A percentile compares a stretch with the other conserved stretches of the same genome.
Conservation (phyloP, 192 early-diverging fungal genomes). For the Entrophospora sp. region DNA sequence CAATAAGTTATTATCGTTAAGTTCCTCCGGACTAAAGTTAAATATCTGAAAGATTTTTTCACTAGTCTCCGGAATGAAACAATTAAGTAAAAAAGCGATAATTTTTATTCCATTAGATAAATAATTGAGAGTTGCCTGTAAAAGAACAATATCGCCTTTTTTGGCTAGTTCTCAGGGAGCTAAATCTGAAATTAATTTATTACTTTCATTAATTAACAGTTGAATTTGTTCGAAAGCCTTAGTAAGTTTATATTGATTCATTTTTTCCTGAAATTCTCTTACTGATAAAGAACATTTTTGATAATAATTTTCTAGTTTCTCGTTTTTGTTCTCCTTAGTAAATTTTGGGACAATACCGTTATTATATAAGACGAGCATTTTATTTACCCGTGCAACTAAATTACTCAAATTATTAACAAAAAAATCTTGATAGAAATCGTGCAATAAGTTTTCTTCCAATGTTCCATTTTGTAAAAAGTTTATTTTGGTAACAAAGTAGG, state of each 20-base stretch:
- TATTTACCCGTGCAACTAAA: not conserved
- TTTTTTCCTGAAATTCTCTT: not conserved
- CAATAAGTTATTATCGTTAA: not conserved
- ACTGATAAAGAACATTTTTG: not conserved
- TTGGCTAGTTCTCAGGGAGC: not conserved
- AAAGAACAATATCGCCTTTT: not conserved
- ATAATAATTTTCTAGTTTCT: not conserved
- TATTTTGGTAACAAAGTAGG: slow-evolving; percentile 1
- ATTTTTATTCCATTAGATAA: not conserved
- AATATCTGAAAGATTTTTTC: not conserved
- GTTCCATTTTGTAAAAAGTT: slow-evolving; percentile 8
- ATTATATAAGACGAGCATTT: not conserved
- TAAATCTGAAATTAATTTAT: not conserved
- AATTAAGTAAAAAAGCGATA: not conserved
- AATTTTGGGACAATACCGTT: not conserved
- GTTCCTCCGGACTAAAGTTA: not conserved
- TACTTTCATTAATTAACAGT: not conserved
- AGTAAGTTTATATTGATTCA: not conserved
- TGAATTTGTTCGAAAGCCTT: not conserved
- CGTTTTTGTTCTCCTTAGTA: not conserved
- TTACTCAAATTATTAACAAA: slow-evolving; percentile 8
- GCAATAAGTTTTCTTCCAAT: not conserved
- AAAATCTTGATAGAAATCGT: not conserved
- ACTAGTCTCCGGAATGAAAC: not conserved
- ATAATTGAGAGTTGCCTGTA: not conserved